Percentiles rank a stretch among this genome's conserved stretches.
These are phyloP conservation scores for Aspergillus sp. DNA, from an alignment of 2,329 filamentous ascomycete genomes.

Conservation along the genomic window DNA sequence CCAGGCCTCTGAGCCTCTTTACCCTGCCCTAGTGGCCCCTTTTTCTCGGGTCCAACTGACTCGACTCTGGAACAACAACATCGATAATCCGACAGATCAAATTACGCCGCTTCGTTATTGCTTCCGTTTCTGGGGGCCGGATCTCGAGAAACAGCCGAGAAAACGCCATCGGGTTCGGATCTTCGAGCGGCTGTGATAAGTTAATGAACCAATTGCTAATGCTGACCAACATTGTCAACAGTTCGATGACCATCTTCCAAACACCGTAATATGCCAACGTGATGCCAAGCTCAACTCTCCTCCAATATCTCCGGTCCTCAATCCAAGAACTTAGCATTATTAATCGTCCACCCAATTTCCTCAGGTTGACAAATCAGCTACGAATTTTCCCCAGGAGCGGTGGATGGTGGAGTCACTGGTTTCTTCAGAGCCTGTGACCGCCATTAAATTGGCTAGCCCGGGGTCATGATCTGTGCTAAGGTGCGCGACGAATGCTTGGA, in stretches of 20 bases:
- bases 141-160: no score
- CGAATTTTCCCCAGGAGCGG: background rate
- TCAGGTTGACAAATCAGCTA: background rate
- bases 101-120: no score
- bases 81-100: no score
- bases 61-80: no score
- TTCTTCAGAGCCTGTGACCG: background rate
- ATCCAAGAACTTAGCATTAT: background rate
- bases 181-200: no score
- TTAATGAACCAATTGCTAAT: no score
- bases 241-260: background rate
- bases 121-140: no score
- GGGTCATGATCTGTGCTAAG: background rate
- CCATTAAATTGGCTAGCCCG: background rate
- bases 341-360: background rate
- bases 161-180: no score
- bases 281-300: background rate
- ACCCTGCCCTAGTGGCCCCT: no score
- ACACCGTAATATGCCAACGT: no score
- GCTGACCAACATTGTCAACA: background rate
- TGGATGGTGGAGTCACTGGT: background rate
- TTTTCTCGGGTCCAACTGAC: no score
- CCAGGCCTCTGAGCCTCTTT: no score
- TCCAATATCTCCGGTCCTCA: background rate
- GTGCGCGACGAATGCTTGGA: background rate